Evolutionary conservation across 2,329 filamentous ascomycete genomes (phyloP), one percentile per base, ranked within the genome.

Genomic region (Diaporthe citrichinensis): DNA sequence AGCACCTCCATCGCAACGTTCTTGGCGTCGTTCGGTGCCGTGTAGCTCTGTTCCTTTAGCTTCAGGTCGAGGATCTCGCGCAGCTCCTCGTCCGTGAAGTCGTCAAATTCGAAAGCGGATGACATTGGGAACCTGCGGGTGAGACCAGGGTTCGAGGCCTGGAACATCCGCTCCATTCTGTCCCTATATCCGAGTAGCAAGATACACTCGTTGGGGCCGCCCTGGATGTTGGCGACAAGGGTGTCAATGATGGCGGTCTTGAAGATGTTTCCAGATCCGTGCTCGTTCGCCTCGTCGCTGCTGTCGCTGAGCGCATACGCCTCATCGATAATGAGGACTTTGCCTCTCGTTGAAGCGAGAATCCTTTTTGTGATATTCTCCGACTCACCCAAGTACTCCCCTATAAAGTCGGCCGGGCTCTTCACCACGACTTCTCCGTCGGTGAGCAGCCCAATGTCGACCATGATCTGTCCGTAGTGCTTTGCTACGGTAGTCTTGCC

Each of bases 301-400:
- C 84, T 85, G 1, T 84, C 82, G 57, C 87, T 89, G 0, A 96
- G 85, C 41, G 91, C 91, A 77, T 96, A 96, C 0, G 94, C 94
- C 80, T 97, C 94, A 76, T 96, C 94, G 5, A 96, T 95, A 17
- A 96, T 90, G 0, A 96, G 87, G 0, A 96, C 93, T 77, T 96
- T 96, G 0, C 94, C 94, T 0, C 88, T 78, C 0, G 92, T 91
- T 0, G 91, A 84, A 0, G 89, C 90, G 0, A 96, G 86, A 7
- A 96, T 95, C 0, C 86, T 91, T 78, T 94, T 95, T 0, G 94
- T 96, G 46, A 92, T 91, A 2, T 88, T 85, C 81, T 96, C 94
- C 0, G 94, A 95, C 1, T 88, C 85, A 0, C 94, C 94, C 0
- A 96, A 76, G 0, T 81, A 85, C 12, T 82, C 84, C 0, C 93